A percentile compares a stretch with the other conserved stretches of the same genome.
phyloP scores from a whole-genome alignment of 169 alveolate genomes.

The Eimeria acervulina region DNA sequence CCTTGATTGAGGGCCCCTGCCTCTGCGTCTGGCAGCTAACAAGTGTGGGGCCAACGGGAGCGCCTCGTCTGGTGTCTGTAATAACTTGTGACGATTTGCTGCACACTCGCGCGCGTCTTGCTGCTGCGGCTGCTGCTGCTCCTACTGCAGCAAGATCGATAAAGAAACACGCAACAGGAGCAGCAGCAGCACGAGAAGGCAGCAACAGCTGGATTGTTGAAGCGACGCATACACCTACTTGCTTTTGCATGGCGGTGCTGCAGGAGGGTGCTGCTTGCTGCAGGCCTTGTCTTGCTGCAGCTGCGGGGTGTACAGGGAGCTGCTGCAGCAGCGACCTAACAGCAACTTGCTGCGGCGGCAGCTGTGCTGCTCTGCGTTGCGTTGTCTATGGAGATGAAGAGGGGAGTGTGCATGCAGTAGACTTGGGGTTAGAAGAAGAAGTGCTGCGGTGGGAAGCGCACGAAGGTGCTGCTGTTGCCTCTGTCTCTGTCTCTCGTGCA shows the following conservation, averaged over 20 bases:
- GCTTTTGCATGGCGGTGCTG: conserved; percentile 71
- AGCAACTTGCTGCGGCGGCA: conserved; percentile 73
- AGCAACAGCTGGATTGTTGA: conserved; percentile 62
- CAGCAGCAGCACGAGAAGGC: conserved; percentile 37
- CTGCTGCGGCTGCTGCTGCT: conserved; percentile 45
- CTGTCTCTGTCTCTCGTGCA: conserved; percentile 6
- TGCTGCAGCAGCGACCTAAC: conserved; percentile 76
- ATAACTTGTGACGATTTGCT: conserved; percentile 79
- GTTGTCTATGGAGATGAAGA: conserved; percentile 79
- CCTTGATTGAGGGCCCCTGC: conserved; percentile 66
- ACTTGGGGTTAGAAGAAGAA: conserved; percentile 58
- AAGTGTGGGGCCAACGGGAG: conserved; percentile 66
- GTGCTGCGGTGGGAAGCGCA: conserved; percentile 77
- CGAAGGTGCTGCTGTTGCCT: conserved; percentile 12
- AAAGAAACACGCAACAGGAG: neutral
- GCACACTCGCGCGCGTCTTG: conserved; percentile 61
- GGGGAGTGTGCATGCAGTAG: conserved; percentile 81
- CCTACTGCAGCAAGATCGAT: neutral
- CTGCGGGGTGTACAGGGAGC: conserved; percentile 59
- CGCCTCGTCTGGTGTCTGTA: conserved; percentile 78
- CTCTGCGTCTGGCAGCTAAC: conserved; percentile 79
- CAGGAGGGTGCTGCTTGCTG: conserved; percentile 70
- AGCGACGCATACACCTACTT: conserved; percentile 76
- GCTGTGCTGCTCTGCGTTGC: conserved; percentile 78
- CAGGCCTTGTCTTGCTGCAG: conserved; percentile 70